Evolutionary conservation across 1,284 basidiomycete species (phyloP), one percentile per base, ranked within the genome.

Genomic region (Irpex rosettiformis): DNA sequence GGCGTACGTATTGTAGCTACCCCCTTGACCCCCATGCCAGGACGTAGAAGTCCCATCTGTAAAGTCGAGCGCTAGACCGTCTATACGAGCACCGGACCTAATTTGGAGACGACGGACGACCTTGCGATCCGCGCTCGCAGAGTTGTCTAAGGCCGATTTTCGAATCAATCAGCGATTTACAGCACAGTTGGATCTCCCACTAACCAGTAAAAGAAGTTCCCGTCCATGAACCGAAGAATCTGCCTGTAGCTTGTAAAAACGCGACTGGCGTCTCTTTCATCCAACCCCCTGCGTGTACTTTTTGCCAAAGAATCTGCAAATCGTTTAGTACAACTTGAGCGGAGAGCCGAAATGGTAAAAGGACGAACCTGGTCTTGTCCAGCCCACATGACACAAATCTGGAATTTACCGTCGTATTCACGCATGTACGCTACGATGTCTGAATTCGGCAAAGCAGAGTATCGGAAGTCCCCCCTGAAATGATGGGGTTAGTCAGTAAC

Each of bases 361-460:
- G 3, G 24, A 47, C 52, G 4, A 16, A 58, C 57, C 43, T 58
- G 28, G 47, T 58, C 57, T n/a, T 55, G 57, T 6, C 57, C 57
- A 11, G 57, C 57, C 57, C 57, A 58, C 48, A 58, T 54, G 7
- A 58, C 42, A 42, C 43, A 49, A 27, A 33, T 33, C 8, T 25
- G 48, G 21, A 28, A 28, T 6, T n/a, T 21, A 18, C 21, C 24
- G 6, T 30, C 27, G 2, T 25, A 10, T 27, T 37, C 24, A 8
- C 57, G 52, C 28, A 58, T 52, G 45, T 54, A 54, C 5, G 57
- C 57, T n/a, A 54, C 49, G n/a, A 58, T 48, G 21, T 58, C 57
- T 13, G 57, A 45, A n/a, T 58, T 54, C 6, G 57, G 57, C 16
- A 58, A 30, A 3, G 57, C 53, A 33, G 28, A 28, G n/a, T 33